Evolutionary conservation across 371 early-diverging fungal genomes (phyloP).

Genomic region (Mucor piriformis): DNA sequence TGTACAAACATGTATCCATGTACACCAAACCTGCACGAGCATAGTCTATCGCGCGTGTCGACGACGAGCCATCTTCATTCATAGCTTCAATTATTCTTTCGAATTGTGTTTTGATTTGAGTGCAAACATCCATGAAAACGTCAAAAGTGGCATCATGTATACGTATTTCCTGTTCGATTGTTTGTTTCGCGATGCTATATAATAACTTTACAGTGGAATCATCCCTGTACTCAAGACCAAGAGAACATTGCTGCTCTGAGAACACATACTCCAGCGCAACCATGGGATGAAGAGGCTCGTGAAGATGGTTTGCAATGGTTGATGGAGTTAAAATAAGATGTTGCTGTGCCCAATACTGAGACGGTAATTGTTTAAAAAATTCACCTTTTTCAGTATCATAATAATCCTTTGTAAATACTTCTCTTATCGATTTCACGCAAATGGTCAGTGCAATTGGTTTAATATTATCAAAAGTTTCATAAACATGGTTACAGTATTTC

Average conservation of each 20-base stretch:
- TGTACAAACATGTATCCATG: slow-evolving; percentile 10
- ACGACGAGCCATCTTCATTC: slow-evolving; percentile 6
- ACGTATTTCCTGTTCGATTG: not conserved
- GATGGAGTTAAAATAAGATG: slow-evolving; percentile 8
- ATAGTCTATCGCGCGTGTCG: slow-evolving; percentile 1
- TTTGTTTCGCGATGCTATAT: not conserved
- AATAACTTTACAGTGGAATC: not conserved
- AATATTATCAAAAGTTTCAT: slow-evolving; percentile 9
- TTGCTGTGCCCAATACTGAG: slow-evolving; percentile 3
- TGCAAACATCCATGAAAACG: slow-evolving; percentile 4
- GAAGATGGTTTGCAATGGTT: not conserved
- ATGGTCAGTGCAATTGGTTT: slow-evolving; percentile 18
- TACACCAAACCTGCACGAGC: slow-evolving; percentile 13
- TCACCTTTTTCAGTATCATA: slow-evolving; percentile 17
- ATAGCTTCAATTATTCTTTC: slow-evolving; percentile 7
- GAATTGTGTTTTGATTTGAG: not conserved
- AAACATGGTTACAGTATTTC: slow-evolving; percentile 11
- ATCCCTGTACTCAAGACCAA: slow-evolving; percentile 12
- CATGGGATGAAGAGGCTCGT: slow-evolving; percentile 1
- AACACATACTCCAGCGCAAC: slow-evolving; percentile 19
- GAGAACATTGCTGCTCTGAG: slow-evolving; percentile 14
- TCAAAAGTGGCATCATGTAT: slow-evolving; percentile 1
- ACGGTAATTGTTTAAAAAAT: slow-evolving; percentile 3
- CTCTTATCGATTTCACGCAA: not conserved
- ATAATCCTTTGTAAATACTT: not conserved